Evolutionary conservation across 108 stramenopile species (phyloP).

Genomic region (Pseudonitzschia delicatissima): DNA sequence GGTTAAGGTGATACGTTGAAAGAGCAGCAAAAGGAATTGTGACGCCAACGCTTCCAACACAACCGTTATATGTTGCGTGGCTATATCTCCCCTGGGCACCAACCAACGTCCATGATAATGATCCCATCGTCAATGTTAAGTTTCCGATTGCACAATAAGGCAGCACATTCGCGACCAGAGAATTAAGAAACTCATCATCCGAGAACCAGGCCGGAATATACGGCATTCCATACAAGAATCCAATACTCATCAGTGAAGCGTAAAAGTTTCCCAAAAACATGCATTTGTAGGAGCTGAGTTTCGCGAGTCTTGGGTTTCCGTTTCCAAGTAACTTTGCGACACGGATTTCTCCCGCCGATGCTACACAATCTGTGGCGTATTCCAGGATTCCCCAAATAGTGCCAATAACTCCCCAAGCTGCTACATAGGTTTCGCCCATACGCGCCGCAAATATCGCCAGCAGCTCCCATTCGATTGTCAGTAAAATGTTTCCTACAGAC

Average conservation of each 20-base stretch:
- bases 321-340: conserved; percentile 13
- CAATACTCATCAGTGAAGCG: conserved; percentile 1
- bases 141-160: conserved; percentile 55
- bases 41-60: conserved; percentile 26
- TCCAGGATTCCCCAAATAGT: conserved; percentile 7
- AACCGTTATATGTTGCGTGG: conserved; percentile 34
- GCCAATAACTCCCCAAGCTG: conserved; percentile 7
- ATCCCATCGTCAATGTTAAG: conserved; percentile 29
- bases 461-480: conserved; percentile 5
- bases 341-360: conserved; percentile 4
- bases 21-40: conserved; percentile 40
- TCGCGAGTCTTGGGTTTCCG: conserved; percentile 4
- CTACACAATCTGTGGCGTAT: conserved; percentile 8
- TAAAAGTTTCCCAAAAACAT: conserved; percentile 4
- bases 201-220: conserved; percentile 23
- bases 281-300: conserved; percentile 8
- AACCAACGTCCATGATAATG: conserved; percentile 42
- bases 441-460: conserved; percentile 2
- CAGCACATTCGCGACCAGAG: conserved; percentile 37
- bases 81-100: conserved; percentile 44
- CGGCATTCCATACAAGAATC: not conserved
- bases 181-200: conserved; percentile 42
- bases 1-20: conserved; percentile 26
- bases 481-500: not conserved
- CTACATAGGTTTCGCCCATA: not conserved